These are phyloP conservation scores for Pholiota microspora DNA, from an alignment of 768 basidiomycete species.

Conservation along the genomic window DNA sequence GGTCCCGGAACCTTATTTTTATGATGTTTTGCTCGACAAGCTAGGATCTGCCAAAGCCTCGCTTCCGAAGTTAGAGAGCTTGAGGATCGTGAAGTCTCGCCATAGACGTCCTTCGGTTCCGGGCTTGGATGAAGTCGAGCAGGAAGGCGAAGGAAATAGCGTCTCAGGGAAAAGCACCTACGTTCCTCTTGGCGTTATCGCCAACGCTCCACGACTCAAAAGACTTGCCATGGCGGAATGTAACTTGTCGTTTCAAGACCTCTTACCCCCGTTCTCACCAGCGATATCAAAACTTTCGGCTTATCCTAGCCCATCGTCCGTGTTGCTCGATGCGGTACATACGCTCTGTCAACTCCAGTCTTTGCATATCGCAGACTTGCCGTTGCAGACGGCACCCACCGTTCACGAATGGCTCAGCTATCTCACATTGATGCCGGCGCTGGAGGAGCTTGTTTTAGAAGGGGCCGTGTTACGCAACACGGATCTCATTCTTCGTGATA, in stretches of 20 bases:
- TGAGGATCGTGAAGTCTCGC: background rate
- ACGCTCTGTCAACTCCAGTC: background rate
- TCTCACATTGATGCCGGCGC: background rate
- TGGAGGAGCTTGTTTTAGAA: constrained; percentile 1
- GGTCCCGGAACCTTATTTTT: constrained; percentile 1
- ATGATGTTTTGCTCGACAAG: background rate
- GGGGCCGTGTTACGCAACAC: background rate
- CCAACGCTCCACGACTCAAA: background rate
- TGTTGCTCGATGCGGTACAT: background rate
- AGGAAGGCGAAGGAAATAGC: background rate
- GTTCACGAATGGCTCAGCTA: constrained; percentile 3
- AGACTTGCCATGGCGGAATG: constrained; percentile 1
- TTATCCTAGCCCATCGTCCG: background rate
- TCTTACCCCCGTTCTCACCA: background rate
- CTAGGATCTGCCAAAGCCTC: background rate
- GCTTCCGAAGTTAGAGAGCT: background rate
- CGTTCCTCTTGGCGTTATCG: background rate
- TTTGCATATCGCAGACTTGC: constrained; percentile 1
- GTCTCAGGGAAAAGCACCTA: background rate
- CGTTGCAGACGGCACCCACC: background rate
- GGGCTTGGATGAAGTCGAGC: background rate
- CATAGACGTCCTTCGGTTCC: background rate
- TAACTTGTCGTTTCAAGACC: background rate
- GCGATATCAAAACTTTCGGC: background rate
- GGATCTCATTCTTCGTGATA: background rate